Evolutionary conservation across 352 stramenopile genomes (phyloP).

Genomic region (Plasmopara viticola): DNA sequence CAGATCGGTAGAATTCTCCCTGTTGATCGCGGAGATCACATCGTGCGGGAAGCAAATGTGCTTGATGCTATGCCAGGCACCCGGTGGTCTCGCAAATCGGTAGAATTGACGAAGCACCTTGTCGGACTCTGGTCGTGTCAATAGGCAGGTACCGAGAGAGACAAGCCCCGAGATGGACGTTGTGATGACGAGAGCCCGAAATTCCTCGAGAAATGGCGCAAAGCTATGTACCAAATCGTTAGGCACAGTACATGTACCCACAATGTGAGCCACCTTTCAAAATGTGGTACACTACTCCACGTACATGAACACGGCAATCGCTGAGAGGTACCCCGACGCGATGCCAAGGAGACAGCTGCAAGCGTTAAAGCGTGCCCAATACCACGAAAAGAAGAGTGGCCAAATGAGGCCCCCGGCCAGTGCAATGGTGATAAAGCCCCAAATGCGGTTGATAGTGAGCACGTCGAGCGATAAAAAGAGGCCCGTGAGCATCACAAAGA

Average conservation of each 20-base stretch:
- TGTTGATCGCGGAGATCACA: constrained; percentile 44
- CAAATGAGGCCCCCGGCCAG: constrained; percentile 61
- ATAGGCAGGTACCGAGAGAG: constrained; percentile 36
- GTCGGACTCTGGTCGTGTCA: constrained; percentile 35
- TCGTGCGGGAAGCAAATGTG: constrained; percentile 53
- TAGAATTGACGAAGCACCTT: constrained; percentile 63
- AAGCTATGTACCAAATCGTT: constrained; percentile 25
- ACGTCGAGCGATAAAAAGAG: constrained; percentile 62
- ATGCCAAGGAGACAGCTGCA: constrained; percentile 52
- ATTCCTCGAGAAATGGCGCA: constrained; percentile 41
- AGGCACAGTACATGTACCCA: constrained; percentile 6
- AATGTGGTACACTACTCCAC: constrained; percentile 9
- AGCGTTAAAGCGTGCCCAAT: constrained; percentile 73
- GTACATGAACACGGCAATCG: constrained; percentile 62
- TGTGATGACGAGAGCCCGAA: constrained; percentile 51
- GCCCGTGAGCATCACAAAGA: constrained; percentile 52
- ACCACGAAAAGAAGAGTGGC: constrained; percentile 79
- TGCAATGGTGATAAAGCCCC: constrained; percentile 76
- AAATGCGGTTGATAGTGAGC: constrained; percentile 72
- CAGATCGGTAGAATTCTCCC: constrained; percentile 58
- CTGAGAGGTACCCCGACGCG: constrained; percentile 43
- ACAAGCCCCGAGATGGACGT: constrained; percentile 45
- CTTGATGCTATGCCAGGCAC: constrained; percentile 48
- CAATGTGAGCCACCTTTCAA: background rate
- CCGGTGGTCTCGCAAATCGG: constrained; percentile 55